phyloP scores from a whole-genome alignment of 345 rosid genomes.

The Murraya koenigii region DNA sequence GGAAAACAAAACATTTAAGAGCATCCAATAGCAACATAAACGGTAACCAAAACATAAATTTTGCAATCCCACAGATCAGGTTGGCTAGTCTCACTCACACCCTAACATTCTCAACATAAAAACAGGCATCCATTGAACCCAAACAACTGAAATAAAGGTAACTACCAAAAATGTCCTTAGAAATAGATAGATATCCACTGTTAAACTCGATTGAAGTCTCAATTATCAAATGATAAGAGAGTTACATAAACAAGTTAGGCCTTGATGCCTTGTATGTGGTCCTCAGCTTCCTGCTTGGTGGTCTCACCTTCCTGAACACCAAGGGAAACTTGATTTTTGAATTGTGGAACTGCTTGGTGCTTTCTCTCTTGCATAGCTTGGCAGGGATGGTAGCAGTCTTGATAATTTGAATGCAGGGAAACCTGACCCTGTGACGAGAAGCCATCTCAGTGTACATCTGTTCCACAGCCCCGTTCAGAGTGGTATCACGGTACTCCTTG shows the following conservation, averaged over 20 bases:
- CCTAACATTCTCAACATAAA: slow-evolving; percentile 6
- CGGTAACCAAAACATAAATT: slow-evolving; percentile 5
- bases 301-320: slow-evolving; percentile 37
- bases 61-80: slow-evolving; percentile 7
- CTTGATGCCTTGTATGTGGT: slow-evolving; percentile 39
- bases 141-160: slow-evolving; percentile 14
- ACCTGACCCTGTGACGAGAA: slow-evolving; percentile 39
- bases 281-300: slow-evolving; percentile 36
- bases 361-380: slow-evolving; percentile 40
- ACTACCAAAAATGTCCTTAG: slow-evolving; percentile 16
- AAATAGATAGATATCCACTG: slow-evolving; percentile 7
- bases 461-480: slow-evolving; percentile 37
- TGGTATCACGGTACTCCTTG: slow-evolving; percentile 36
- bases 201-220: not conserved
- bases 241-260: slow-evolving; percentile 40
- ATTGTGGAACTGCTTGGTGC: slow-evolving; percentile 40
- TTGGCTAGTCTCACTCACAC: not conserved
- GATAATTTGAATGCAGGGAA: slow-evolving; percentile 39
- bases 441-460: slow-evolving; percentile 45
- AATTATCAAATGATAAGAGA: slow-evolving; percentile 1
- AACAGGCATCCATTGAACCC: slow-evolving; percentile 17
- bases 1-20: not conserved
- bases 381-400: slow-evolving; percentile 36
- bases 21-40: not conserved
- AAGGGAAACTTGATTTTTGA: slow-evolving; percentile 39